phyloP scores from a whole-genome alignment of 106 monocot genomes.

The Iris macrosiphon region DNA sequence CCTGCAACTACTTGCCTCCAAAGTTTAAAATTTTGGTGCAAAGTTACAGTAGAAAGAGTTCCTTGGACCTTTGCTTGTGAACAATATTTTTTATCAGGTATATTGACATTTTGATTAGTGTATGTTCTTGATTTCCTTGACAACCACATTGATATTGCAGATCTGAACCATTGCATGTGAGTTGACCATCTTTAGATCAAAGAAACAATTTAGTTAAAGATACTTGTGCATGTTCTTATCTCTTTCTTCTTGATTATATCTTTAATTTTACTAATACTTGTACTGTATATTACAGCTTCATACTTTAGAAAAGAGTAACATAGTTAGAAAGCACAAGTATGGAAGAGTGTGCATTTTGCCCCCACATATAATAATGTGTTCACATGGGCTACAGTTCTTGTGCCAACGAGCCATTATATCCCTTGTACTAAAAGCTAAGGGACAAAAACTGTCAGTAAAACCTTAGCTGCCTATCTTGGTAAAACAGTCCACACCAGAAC shows the following conservation, averaged over 20 bases:
- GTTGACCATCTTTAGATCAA: constrained; percentile 12
- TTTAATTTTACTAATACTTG: neutral
- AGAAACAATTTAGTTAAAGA: neutral
- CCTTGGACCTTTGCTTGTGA: too few relatives aligned
- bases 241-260: neutral
- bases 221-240: constrained; percentile 4
- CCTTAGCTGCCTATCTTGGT: neutral
- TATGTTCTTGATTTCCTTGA: too few relatives aligned
- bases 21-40: too few relatives aligned
- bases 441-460: neutral
- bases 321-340: neutral
- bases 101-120: too few relatives aligned
- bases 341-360: neutral
- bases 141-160: neutral
- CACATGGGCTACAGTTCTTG: neutral
- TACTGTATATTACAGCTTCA: neutral
- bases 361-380: neutral
- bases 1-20: too few relatives aligned
- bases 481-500: too few relatives aligned
- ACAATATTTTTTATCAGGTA: too few relatives aligned
- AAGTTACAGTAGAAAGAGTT: too few relatives aligned
- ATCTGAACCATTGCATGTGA: constrained; percentile 8
- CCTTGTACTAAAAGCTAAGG: constrained; percentile 4
- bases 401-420: neutral
- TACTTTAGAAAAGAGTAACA: neutral